Conservation (phyloP, 192 early-diverging fungal genomes). For the Gamsiella multidivaricata region DNA sequence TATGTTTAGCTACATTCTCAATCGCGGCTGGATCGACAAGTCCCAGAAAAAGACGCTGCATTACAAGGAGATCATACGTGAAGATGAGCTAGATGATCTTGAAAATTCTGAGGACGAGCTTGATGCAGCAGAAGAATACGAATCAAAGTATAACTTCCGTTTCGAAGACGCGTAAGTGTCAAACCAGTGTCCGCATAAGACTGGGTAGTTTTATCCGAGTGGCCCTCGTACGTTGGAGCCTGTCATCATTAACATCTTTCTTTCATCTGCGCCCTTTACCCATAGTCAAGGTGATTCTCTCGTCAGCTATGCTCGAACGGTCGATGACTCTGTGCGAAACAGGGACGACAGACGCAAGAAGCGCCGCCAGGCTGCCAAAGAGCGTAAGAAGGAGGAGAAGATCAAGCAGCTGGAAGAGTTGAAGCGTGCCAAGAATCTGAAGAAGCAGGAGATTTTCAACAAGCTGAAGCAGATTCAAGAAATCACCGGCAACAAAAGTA, state of each 20-base stretch:
- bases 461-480: conserved; percentile 87
- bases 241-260: not conserved
- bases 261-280: not conserved
- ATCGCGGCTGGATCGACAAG: conserved; percentile 94
- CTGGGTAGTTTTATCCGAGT: not conserved
- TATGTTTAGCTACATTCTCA: conserved; percentile 85
- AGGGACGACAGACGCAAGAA: conserved; percentile 83
- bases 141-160: conserved; percentile 92
- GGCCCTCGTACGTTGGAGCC: not conserved
- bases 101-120: conserved; percentile 80
- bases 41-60: conserved; percentile 65
- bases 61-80: conserved; percentile 75
- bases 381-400: conserved; percentile 82
- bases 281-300: conserved; percentile 70
- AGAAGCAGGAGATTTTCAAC: conserved; percentile 86
- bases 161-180: conserved; percentile 84
- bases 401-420: conserved; percentile 82
- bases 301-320: conserved; percentile 81
- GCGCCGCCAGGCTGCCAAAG: conserved; percentile 73
- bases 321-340: conserved; percentile 85
- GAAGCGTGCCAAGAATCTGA: conserved; percentile 91
- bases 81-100: conserved; percentile 68
- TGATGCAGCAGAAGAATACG: conserved; percentile 87
- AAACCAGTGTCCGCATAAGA: no score
- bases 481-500: conserved; percentile 79